Evolutionary conservation across 495 filamentous ascomycete genomes (phyloP), one percentile per base, ranked within the genome.

Genomic region (Lasiosphaeriaceae sp.): DNA sequence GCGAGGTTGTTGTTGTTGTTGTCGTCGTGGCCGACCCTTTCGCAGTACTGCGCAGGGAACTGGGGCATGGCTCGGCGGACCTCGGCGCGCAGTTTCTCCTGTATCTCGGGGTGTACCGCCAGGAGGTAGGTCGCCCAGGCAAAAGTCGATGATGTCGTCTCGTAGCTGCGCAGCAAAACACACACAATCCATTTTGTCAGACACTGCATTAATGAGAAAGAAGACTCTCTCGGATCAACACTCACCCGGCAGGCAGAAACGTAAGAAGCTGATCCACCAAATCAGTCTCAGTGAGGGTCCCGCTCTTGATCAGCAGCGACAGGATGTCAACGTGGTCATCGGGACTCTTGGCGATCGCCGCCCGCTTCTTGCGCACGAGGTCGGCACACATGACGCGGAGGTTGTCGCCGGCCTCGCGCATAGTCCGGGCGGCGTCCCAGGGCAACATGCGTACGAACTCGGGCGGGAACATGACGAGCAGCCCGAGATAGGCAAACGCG

Each of bases 261-360:
- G 91, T 96, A 86, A 96, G 92, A 64, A 92, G 80, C 67, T 96
- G 91, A 65, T 96, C 89, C 23, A 89, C 77, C 16, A 96, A 83
- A 35, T 89, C 85, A 19, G 89, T 86, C 29, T 92, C 87, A 22
- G 79, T 79, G 65, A 93, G 94, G 21, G 81, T 82, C 39, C 85
- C 88, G 34, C 81, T 87, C 55, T 86, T 79, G 19, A 96, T 71
- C 21, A 90, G 90, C 0, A 92, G 83, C n/a, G 86, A 88, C 60
- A 95, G 76, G 55, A 96, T 93, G 59, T 96, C 92, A 24, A 85
- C 65, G 21, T 85, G 86, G 3, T 61, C 59, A 3, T 55, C 41
- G 7, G 9, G 9, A 14, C 34, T 37, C 1, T 14, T 71, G 45
- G 77, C 74, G 37, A 88, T 67, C 43, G 81, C 82, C 11, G 76